These are phyloP conservation scores for Opeltia flavorubescens DNA, from an alignment of 495 filamentous ascomycete genomes.

Conservation along the genomic window DNA sequence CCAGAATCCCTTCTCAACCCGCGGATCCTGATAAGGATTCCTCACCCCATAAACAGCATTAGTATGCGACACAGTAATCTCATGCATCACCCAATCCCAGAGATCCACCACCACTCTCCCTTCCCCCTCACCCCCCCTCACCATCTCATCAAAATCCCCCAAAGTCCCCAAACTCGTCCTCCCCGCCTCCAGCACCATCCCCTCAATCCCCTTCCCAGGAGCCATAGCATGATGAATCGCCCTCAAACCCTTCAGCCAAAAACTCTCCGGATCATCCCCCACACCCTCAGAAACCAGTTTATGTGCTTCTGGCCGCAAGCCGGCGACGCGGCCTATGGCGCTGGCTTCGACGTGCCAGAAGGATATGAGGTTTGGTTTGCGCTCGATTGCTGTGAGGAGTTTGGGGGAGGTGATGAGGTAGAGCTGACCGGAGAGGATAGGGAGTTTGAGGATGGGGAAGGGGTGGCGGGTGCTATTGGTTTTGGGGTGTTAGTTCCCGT, in stretches of 20 bases:
- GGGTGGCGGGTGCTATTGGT: not conserved
- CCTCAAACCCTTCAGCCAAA: not conserved
- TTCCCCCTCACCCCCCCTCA: not conserved
- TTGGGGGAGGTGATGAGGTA: conserved; percentile 30
- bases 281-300: not conserved
- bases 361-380: conserved; percentile 22
- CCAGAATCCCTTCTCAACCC: conserved; percentile 28
- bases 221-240: not conserved
- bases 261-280: not conserved
- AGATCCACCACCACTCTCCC: too few species aligned
- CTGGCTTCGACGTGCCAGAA: conserved; percentile 25
- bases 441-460: conserved; percentile 26
- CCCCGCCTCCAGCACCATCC: not conserved
- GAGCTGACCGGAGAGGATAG: conserved; percentile 23
- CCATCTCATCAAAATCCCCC: not conserved
- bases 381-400: conserved; percentile 26
- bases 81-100: conserved; percentile 24
- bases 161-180: not conserved
- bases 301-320: not conserved
- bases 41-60: conserved; percentile 28
- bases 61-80: conserved; percentile 30
- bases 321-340: conserved; percentile 4
- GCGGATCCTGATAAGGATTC: conserved; percentile 15
- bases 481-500: not conserved
- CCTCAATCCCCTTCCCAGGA: not conserved